These are phyloP conservation scores for Triangularia setosa DNA, from an alignment of 2,329 filamentous ascomycete genomes.

Conservation along the genomic window DNA sequence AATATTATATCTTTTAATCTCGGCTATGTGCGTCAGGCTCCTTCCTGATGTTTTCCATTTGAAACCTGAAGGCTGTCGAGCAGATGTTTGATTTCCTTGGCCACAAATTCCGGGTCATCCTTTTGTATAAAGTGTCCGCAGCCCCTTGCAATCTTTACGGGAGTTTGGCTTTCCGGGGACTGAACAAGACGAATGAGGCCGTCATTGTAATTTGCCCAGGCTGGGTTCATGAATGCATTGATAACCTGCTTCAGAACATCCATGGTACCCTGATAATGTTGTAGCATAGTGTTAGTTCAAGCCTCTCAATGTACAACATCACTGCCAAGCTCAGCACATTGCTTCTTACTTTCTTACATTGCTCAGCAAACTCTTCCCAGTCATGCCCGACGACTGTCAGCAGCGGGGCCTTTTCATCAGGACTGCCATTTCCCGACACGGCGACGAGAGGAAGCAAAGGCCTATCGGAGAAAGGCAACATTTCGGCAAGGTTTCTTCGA, in stretches of 20 bases:
- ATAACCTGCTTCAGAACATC: conserved; percentile 36
- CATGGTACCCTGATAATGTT: conserved; percentile 26
- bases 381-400: conserved; percentile 53
- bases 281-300: neutral
- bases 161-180: conserved; percentile 26
- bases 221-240: conserved; percentile 49
- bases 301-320: neutral
- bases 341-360: conserved; percentile 31
- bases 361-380: conserved; percentile 47
- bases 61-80: conserved; percentile 7
- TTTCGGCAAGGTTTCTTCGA: conserved; percentile 38
- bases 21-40: neutral
- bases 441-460: conserved; percentile 34
- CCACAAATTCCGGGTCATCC: conserved; percentile 47
- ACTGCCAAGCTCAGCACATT: too few species aligned
- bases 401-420: conserved; percentile 34
- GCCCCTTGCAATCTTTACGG: conserved; percentile 38
- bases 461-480: conserved; percentile 42
- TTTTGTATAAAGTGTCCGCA: conserved; percentile 55
- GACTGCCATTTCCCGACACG: conserved; percentile 24
- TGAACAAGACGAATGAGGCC: conserved; percentile 44
- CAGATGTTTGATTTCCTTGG: conserved; percentile 20
- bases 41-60: neutral
- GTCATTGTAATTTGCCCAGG: conserved; percentile 52
- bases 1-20: conserved; percentile 2